Base-by-base conservation (phyloP, 2,329 filamentous ascomycete species). In the Aaosphaeria arxii region DNA sequence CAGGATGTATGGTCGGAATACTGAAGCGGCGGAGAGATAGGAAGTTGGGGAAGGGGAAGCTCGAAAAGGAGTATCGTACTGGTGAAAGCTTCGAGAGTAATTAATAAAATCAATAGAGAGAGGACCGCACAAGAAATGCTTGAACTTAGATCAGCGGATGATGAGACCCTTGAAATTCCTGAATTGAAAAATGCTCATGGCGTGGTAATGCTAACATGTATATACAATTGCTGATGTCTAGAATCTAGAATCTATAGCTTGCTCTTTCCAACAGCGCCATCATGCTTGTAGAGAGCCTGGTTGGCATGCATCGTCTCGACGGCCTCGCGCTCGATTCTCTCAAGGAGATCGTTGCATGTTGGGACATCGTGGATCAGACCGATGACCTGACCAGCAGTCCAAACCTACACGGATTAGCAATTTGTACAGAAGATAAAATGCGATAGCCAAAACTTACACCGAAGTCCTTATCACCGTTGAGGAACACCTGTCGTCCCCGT, bases 321-420 rank as follows among this genome's bases (percentile, higher is more conserved):
- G 5, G 74, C 74, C 46, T 77, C 74, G 17, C 57, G 60, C 59
- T 78, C 76, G 49, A 78, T 77, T 13, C 76, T 66, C 32, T 53
- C 63, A 5, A 78, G 54, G 11, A 78, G 67, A 40, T 69, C 74
- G 33, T 68, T 67, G 55, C 76, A 78, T 1, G 74, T 76, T 1
- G 76, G 76, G 32, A 78, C 74, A 49, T 78, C 76, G 49, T 79
- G 74, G 51, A 79, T 79, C 11, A 79, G 62, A 6, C 76, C 76
- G 43, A 99, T 96, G 57, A 97, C 92, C 70, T 96, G 92, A 7
- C 94, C 94, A 6, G 92, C 91, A 17, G 94, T 97, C 94, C 94
- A 99, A 36, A 96, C 88, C 88, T 92, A 60, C n/a, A 36, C n/a
- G 24, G 43, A 56, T 58, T 48, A 53, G 33, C n/a, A 30, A 40